phyloP scores from a whole-genome alignment of 306 rosid genomes.

The Cicer chorassanicum region DNA sequence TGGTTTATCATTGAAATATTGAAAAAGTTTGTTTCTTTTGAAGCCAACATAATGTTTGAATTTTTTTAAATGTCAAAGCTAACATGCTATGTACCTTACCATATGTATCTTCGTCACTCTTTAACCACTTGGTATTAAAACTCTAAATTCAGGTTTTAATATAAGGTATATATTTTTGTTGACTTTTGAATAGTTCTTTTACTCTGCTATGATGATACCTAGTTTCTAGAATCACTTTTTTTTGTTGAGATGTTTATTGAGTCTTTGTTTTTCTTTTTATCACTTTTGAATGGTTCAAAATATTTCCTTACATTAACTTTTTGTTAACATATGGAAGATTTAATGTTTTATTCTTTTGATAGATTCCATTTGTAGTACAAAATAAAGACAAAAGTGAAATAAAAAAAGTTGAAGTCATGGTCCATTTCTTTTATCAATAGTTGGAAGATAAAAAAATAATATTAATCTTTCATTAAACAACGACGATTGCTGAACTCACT shows the following conservation, averaged over 20 bases:
- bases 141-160: background rate
- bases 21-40: background rate
- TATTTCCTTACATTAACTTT: conserved; percentile 14
- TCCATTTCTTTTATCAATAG: conserved; percentile 33
- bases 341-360: conserved; percentile 19
- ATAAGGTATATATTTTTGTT: background rate
- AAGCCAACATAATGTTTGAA: background rate
- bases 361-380: conserved; percentile 26
- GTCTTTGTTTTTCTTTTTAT: background rate
- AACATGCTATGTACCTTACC: background rate
- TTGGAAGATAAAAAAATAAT: background rate
- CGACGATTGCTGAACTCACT: too few relatives aligned
- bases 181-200: background rate
- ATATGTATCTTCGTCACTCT: background rate
- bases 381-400: conserved; percentile 22
- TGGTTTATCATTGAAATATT: background rate
- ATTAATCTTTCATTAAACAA: background rate
- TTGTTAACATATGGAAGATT: background rate
- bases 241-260: background rate
- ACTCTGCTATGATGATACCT: background rate
- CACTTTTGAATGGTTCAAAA: conserved; percentile 10
- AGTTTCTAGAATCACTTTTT: background rate
- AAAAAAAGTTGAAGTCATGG: background rate
- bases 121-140: background rate
- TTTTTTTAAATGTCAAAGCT: background rate